Conservation (phyloP, 2,329 filamentous ascomycete genomes). For the Trichoderma sp. region DNA sequence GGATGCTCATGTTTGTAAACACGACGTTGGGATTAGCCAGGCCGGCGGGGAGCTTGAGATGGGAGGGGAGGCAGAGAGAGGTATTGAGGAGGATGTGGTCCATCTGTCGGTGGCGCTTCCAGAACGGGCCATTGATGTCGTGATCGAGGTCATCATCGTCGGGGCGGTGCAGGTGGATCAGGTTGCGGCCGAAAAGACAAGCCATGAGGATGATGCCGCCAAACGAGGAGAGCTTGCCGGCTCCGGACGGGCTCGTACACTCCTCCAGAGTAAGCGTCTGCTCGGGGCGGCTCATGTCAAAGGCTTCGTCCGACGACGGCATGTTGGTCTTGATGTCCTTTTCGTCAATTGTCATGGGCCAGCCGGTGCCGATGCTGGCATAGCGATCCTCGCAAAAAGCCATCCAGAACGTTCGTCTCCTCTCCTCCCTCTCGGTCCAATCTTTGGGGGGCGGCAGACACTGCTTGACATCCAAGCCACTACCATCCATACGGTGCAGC, state of each 20-base stretch:
- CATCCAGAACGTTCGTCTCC: constrained; percentile 93
- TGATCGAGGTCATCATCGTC: constrained; percentile 78
- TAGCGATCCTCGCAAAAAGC: constrained; percentile 89
- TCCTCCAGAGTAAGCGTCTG: constrained; percentile 70
- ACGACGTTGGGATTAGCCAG: constrained; percentile 80
- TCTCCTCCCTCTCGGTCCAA: constrained; percentile 91
- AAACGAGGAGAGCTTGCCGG: constrained; percentile 73
- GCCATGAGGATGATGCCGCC: constrained; percentile 82
- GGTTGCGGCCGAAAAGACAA: constrained; percentile 87
- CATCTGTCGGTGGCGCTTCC: constrained; percentile 87
- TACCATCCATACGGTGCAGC: constrained; percentile 81
- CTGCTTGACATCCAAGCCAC: constrained; percentile 86
- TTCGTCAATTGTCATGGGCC: constrained; percentile 95
- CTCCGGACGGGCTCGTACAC: constrained; percentile 70
- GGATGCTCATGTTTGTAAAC: constrained; percentile 95
- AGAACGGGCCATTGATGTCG: constrained; percentile 91
- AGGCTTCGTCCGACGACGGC: constrained; percentile 82
- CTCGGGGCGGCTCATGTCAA: constrained; percentile 75
- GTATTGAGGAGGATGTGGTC: constrained; percentile 91
- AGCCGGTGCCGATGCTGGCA: constrained; percentile 92
- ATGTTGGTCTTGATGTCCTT: constrained; percentile 85
- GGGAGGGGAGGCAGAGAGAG: constrained; percentile 76
- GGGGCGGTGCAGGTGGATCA: constrained; percentile 87
- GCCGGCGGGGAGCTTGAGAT: constrained; percentile 77
- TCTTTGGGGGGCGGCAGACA: constrained; percentile 83